These are phyloP conservation scores for Aspergillus niger DNA, from an alignment of 2,329 filamentous ascomycete species.

Conservation along the genomic window DNA sequence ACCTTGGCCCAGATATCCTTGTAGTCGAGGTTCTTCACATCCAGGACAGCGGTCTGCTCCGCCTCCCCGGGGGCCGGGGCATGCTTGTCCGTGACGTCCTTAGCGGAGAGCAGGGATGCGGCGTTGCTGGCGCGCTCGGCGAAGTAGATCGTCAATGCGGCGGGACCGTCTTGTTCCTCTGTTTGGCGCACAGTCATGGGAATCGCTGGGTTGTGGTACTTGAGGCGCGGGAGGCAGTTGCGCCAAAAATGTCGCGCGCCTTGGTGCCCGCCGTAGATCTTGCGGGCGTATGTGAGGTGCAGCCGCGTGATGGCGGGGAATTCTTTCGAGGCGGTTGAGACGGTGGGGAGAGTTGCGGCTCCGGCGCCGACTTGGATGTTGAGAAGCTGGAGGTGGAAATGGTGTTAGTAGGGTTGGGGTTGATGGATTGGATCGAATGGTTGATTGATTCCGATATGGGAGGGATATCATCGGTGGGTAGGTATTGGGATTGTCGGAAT, in stretches of 20 bases:
- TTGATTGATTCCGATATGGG: not conserved
- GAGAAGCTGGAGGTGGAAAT: conserved; percentile 60
- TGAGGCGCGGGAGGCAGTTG: conserved; percentile 77
- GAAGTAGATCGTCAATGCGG: conserved; percentile 47
- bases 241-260: conserved; percentile 82
- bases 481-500: not conserved
- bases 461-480: not conserved
- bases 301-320: conserved; percentile 44
- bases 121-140: conserved; percentile 35
- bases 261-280: conserved; percentile 43
- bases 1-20: conserved; percentile 48
- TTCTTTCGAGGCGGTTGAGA: conserved; percentile 33
- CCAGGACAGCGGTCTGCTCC: conserved; percentile 39
- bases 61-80: conserved; percentile 34
- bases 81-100: conserved; percentile 32
- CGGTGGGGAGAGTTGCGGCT: conserved; percentile 71
- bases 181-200: conserved; percentile 80
- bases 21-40: conserved; percentile 43
- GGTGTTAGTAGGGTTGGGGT: not conserved
- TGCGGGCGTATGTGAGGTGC: conserved; percentile 48
- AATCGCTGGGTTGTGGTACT: conserved; percentile 88
- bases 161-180: conserved; percentile 49
- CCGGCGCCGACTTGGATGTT: conserved; percentile 78
- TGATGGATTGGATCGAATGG: not conserved
- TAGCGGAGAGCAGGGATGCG: conserved; percentile 27